These are phyloP conservation scores for Spatholobus suberectus DNA, from an alignment of 306 rosid genomes.

Conservation along the genomic window DNA sequence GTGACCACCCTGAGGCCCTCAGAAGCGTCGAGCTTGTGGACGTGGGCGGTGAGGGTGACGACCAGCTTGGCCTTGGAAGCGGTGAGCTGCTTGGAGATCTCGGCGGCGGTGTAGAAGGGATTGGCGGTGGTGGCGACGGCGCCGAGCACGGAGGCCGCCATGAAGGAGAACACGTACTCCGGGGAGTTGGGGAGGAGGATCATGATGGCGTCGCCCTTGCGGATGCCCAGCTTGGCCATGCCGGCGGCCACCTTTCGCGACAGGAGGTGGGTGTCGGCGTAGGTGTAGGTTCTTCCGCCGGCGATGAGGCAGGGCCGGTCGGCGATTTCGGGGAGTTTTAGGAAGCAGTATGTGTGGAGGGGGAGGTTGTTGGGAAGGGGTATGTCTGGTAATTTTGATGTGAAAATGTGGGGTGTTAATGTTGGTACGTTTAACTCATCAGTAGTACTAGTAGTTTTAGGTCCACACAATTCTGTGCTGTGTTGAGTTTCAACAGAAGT, in stretches of 20 bases:
- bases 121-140: slow-evolving; percentile 69
- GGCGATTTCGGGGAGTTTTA: slow-evolving; percentile 43
- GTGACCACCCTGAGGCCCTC: slow-evolving; percentile 45
- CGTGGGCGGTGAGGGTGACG: slow-evolving; percentile 59
- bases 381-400: slow-evolving; percentile 67
- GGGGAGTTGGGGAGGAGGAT: slow-evolving; percentile 70
- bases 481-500: slow-evolving; percentile 44
- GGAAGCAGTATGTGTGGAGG: slow-evolving; percentile 70
- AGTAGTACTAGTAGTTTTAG: background rate
- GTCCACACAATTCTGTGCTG: background rate
- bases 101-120: slow-evolving; percentile 66
- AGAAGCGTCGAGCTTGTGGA: slow-evolving; percentile 51
- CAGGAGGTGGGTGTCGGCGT: slow-evolving; percentile 48
- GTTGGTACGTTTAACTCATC: background rate
- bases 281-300: slow-evolving; percentile 60
- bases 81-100: slow-evolving; percentile 59
- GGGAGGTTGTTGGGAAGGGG: slow-evolving; percentile 61
- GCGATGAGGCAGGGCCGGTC: slow-evolving; percentile 64
- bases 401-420: slow-evolving; percentile 46
- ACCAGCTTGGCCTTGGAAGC: slow-evolving; percentile 59
- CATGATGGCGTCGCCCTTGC: slow-evolving; percentile 64
- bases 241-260: slow-evolving; percentile 55
- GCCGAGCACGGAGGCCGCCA: slow-evolving; percentile 69
- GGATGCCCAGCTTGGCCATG: slow-evolving; percentile 55
- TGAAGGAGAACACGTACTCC: slow-evolving; percentile 65